These are phyloP conservation scores for Phytophthora citricola DNA, from an alignment of 352 stramenopile genomes.

Conservation along the genomic window DNA sequence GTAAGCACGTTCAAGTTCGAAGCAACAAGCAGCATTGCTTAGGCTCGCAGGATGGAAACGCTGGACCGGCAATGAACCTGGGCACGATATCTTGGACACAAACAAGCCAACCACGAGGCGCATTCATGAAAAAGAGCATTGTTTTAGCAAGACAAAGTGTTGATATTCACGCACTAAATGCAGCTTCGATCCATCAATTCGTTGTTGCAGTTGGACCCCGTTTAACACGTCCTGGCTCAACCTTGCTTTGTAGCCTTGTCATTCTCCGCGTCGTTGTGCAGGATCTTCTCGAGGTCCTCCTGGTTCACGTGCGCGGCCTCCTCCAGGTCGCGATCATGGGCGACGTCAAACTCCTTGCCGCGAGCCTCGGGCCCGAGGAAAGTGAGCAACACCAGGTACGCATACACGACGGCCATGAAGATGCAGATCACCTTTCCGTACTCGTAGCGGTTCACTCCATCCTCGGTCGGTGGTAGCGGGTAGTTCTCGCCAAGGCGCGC, in stretches of 20 bases:
- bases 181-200: slow-evolving; percentile 9
- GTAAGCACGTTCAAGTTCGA: not conserved
- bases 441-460: slow-evolving; percentile 44
- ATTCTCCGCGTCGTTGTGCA: slow-evolving; percentile 30
- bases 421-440: slow-evolving; percentile 57
- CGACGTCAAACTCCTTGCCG: slow-evolving; percentile 55
- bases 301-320: slow-evolving; percentile 36
- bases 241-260: slow-evolving; percentile 39
- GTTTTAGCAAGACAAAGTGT: slow-evolving; percentile 7
- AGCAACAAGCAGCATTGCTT: not conserved
- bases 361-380: slow-evolving; percentile 51
- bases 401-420: slow-evolving; percentile 55
- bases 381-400: slow-evolving; percentile 45
- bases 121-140: not conserved
- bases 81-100: not conserved
- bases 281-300: slow-evolving; percentile 46
- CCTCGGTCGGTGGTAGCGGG: slow-evolving; percentile 37
- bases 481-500: slow-evolving; percentile 48
- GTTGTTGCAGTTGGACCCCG: not conserved
- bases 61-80: slow-evolving; percentile 6
- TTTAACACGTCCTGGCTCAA: slow-evolving; percentile 8
- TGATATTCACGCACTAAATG: slow-evolving; percentile 22
- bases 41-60: not conserved
- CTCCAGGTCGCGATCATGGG: slow-evolving; percentile 41
- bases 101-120: not conserved